Evolutionary conservation across 2,329 filamentous ascomycete genomes (phyloP).

Genomic region (Penicillium griseofulvum): DNA sequence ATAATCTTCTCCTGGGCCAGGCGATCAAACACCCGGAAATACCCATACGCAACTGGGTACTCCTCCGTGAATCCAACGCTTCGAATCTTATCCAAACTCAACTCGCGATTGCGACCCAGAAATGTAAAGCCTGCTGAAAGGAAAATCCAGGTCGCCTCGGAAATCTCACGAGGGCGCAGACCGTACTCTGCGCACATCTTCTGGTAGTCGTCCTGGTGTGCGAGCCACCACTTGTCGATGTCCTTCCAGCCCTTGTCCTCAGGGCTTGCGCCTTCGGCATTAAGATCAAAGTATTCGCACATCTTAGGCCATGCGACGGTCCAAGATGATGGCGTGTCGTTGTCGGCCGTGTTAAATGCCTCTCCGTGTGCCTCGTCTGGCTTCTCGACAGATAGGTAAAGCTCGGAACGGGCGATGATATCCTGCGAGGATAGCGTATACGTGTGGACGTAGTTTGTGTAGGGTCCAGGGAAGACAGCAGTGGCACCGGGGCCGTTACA

Average conservation of each 20-base stretch:
- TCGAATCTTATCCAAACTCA: conserved; percentile 26
- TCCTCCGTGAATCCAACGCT: conserved; percentile 24
- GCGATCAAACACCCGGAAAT: conserved; percentile 6
- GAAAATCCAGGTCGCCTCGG: conserved; percentile 16
- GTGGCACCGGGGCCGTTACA: conserved; percentile 38
- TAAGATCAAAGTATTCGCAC: conserved; percentile 4
- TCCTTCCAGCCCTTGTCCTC: conserved; percentile 1
- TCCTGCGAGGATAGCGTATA: conserved; percentile 41
- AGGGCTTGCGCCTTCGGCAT: background rate
- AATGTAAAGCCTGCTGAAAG: conserved; percentile 14
- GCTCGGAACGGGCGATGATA: conserved; percentile 23
- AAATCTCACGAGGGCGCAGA: conserved; percentile 12
- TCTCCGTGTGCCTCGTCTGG: conserved; percentile 14
- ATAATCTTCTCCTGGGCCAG: background rate
- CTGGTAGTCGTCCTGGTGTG: conserved; percentile 3
- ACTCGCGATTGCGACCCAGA: conserved; percentile 18
- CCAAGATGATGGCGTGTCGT: background rate
- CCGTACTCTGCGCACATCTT: conserved; percentile 22
- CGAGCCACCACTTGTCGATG: conserved; percentile 20
- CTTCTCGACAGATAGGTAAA: conserved; percentile 24
- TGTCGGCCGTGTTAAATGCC: conserved; percentile 7
- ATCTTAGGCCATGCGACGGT: conserved; percentile 1
- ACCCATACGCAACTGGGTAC: conserved; percentile 15
- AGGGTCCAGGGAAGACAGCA: conserved; percentile 39
- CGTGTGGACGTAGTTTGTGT: conserved; percentile 32